These are phyloP conservation scores for Sphagnurus paluster DNA, from an alignment of 1,284 basidiomycete genomes.

Conservation along the genomic window DNA sequence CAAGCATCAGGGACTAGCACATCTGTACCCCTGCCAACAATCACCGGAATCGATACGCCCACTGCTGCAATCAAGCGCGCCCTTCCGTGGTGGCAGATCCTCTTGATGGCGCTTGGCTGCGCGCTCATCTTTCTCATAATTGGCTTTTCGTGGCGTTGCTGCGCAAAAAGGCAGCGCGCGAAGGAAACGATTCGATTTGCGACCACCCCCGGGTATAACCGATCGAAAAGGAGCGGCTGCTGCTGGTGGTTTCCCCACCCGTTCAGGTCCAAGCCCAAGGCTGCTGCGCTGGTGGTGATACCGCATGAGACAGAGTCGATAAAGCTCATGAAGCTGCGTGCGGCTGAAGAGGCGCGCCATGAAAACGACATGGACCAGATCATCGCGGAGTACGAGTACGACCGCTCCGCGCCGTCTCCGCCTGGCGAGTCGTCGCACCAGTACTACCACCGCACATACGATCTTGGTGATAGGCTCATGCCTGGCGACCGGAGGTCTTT, in stretches of 20 bases:
- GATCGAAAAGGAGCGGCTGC: constrained; percentile 53
- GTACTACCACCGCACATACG: background rate
- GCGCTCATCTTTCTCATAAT: constrained; percentile 72
- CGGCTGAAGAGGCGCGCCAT: constrained; percentile 27
- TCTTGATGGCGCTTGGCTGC: constrained; percentile 78
- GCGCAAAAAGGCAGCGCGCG: constrained; percentile 64
- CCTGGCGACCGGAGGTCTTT: constrained; percentile 22
- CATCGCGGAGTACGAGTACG: constrained; percentile 30
- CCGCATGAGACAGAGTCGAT: constrained; percentile 19
- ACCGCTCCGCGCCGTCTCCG: constrained; percentile 17
- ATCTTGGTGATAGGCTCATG: constrained; percentile 18
- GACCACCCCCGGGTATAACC: constrained; percentile 46
- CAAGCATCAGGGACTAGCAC: constrained; percentile 61
- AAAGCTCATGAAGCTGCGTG: constrained; percentile 25
- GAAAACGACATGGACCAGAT: constrained; percentile 32
- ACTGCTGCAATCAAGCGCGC: constrained; percentile 32
- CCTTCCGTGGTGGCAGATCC: constrained; percentile 78
- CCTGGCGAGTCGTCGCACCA: constrained; percentile 7
- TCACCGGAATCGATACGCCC: constrained; percentile 54
- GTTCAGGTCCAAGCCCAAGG: constrained; percentile 36
- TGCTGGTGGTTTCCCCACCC: constrained; percentile 50
- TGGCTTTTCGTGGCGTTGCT: constrained; percentile 66
- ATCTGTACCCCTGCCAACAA: constrained; percentile 50
- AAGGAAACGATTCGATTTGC: constrained; percentile 16
- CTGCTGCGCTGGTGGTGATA: constrained; percentile 51